phyloP scores from a whole-genome alignment of 352 stramenopile genomes.

The Globisporangium ultimum region DNA sequence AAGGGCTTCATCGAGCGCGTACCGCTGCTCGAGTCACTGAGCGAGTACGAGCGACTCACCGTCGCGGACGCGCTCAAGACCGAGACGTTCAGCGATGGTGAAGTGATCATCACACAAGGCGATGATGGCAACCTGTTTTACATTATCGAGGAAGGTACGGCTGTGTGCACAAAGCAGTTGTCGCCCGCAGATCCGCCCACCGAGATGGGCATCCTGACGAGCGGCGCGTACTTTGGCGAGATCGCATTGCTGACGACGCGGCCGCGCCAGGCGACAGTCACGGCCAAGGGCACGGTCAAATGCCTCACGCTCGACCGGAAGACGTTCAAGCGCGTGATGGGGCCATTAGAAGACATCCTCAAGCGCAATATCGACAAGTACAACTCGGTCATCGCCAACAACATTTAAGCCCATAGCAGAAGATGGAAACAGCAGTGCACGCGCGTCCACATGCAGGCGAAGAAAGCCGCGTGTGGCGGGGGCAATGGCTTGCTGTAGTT shows the following conservation, averaged over 20 bases:
- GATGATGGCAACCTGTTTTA: conserved; percentile 90
- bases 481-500: background rate
- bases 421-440: background rate
- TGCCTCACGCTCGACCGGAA: conserved; percentile 91
- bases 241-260: conserved; percentile 93
- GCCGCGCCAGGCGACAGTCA: conserved; percentile 88
- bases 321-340: conserved; percentile 92
- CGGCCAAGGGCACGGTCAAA: conserved; percentile 81
- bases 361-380: conserved; percentile 92
- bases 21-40: conserved; percentile 89
- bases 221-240: conserved; percentile 96
- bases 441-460: background rate
- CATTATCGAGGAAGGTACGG: conserved; percentile 86
- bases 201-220: conserved; percentile 87
- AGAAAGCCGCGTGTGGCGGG: background rate
- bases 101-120: conserved; percentile 89
- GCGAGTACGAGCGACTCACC: conserved; percentile 86
- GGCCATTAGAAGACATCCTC: conserved; percentile 86
- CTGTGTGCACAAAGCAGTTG: conserved; percentile 82
- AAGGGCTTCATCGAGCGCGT: conserved; percentile 88
- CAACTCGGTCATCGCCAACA: conserved; percentile 88
- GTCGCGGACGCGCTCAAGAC: conserved; percentile 85
- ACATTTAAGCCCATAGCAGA: conserved; percentile 53
- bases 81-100: conserved; percentile 79
- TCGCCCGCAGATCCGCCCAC: conserved; percentile 56